A percentile compares a stretch with the other conserved stretches of the same genome.
Evolutionary conservation across 805 yeast genomes (phyloP).

Genomic region (Cyberlindnera euphorbiiphila): DNA sequence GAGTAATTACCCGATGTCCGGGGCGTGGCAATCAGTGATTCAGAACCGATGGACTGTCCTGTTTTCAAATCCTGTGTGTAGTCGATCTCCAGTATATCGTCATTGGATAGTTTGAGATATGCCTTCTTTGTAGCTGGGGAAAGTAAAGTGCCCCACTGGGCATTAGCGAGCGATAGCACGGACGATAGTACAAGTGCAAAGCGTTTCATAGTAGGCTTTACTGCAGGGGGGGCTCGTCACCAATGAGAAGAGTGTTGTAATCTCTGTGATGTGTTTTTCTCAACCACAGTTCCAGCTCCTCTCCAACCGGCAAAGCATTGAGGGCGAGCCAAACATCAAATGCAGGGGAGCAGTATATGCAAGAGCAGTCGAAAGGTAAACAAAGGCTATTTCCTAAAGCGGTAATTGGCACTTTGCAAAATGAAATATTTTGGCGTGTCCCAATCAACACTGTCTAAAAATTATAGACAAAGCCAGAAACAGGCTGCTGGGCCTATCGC

Average conservation of each 20-base stretch:
- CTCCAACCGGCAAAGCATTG: no score
- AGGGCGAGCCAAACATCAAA: no score
- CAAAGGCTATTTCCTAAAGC: conserved; percentile 13
- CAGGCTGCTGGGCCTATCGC: no score
- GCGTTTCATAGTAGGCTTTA: no score
- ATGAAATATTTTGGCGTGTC: no score
- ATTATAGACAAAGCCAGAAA: no score
- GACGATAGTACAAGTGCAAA: neutral
- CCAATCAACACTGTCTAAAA: no score
- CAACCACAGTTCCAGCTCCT: neutral
- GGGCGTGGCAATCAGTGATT: conserved; percentile 16
- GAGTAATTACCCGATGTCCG: conserved; percentile 20
- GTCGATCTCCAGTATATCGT: conserved; percentile 20
- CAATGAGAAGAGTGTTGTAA: no score
- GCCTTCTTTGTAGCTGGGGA: conserved; percentile 19
- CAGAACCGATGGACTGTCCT: conserved; percentile 3
- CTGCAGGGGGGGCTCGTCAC: no score
- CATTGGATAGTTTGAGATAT: conserved; percentile 20
- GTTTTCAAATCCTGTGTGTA: conserved; percentile 3
- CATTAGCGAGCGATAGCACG: conserved; percentile 1
- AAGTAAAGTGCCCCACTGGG: conserved; percentile 21
- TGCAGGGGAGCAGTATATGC: conserved; percentile 5
- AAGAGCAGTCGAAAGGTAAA: conserved; percentile 13
- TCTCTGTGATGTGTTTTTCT: no score
- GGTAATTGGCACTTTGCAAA: conserved; percentile 9